Percentiles rank a stretch among this genome's conserved stretches.
Evolutionary conservation across 805 yeast species (phyloP).

Genomic region (Barnettozyma salicaria): DNA sequence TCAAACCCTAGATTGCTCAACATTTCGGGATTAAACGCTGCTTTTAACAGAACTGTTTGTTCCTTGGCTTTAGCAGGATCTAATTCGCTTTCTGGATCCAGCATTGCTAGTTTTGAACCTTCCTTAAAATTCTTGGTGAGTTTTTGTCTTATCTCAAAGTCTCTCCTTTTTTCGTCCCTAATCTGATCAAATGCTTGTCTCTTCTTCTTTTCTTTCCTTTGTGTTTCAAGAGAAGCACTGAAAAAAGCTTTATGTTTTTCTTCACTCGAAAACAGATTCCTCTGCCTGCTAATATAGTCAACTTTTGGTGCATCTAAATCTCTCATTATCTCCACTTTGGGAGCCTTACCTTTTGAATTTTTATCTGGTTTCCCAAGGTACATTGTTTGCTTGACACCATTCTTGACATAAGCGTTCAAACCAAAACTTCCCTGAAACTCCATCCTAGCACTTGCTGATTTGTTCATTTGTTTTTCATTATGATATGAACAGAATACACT

Average conservation of each 20-base stretch:
- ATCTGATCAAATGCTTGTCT: slow-evolving; percentile 24
- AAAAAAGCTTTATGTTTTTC: slow-evolving; percentile 46
- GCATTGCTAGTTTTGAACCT: slow-evolving; percentile 26
- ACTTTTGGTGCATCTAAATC: slow-evolving; percentile 23
- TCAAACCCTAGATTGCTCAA: slow-evolving; percentile 45
- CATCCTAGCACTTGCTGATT: slow-evolving; percentile 56
- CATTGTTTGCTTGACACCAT: slow-evolving; percentile 38
- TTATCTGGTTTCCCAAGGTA: slow-evolving; percentile 31
- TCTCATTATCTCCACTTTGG: slow-evolving; percentile 23
- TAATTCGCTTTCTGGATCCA: slow-evolving; percentile 16
- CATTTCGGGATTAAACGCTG: slow-evolving; percentile 36
- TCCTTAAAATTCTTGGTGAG: slow-evolving; percentile 12
- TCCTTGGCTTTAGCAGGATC: slow-evolving; percentile 23
- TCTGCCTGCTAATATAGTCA: slow-evolving; percentile 21
- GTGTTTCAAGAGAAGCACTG: slow-evolving; percentile 28
- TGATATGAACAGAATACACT: slow-evolving; percentile 68
- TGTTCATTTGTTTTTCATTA: slow-evolving; percentile 48
- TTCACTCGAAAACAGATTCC: slow-evolving; percentile 33
- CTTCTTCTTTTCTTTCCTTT: slow-evolving; percentile 4
- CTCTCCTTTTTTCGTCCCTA: slow-evolving; percentile 24
- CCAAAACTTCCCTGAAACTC: slow-evolving; percentile 64
- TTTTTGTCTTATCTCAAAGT: slow-evolving; percentile 4
- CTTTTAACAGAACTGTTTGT: slow-evolving; percentile 27
- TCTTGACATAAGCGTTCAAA: slow-evolving; percentile 47
- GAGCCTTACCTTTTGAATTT: slow-evolving; percentile 25